phyloP scores from a whole-genome alignment of 192 early-diverging fungal genomes.

The Coemansia sp. region DNA sequence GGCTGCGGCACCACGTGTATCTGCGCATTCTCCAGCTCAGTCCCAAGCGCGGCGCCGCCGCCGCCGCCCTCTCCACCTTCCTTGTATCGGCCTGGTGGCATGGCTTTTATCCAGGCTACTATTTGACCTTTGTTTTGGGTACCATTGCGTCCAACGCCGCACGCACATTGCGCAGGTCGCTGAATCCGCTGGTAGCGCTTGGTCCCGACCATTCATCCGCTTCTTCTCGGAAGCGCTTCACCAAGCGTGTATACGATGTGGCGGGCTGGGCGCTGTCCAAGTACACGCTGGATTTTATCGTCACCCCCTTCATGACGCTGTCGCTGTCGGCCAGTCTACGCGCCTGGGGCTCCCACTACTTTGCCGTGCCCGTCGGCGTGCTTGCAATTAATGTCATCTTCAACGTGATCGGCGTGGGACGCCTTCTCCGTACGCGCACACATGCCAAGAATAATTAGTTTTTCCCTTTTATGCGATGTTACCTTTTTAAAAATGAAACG shows the following conservation, averaged over 20 bases:
- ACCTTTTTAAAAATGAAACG: background rate
- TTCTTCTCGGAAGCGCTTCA: background rate
- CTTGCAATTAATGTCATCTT: slow-evolving; percentile 47
- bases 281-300: slow-evolving; percentile 67
- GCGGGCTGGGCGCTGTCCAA: slow-evolving; percentile 71
- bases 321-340: slow-evolving; percentile 57
- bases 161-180: slow-evolving; percentile 61
- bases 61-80: slow-evolving; percentile 79
- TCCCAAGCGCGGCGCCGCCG: slow-evolving; percentile 36
- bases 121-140: slow-evolving; percentile 68
- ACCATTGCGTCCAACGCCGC: slow-evolving; percentile 62
- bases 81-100: slow-evolving; percentile 92
- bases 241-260: slow-evolving; percentile 68
- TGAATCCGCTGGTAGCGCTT: slow-evolving; percentile 35
- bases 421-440: slow-evolving; percentile 5
- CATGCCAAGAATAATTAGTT: slow-evolving; percentile 5
- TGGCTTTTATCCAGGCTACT: slow-evolving; percentile 90
- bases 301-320: slow-evolving; percentile 72
- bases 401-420: slow-evolving; percentile 24
- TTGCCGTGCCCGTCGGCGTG: slow-evolving; percentile 62
- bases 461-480: background rate
- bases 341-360: slow-evolving; percentile 68
- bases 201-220: background rate
- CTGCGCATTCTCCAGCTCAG: slow-evolving; percentile 57
- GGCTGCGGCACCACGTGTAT: slow-evolving; percentile 89